phyloP scores from a whole-genome alignment of 2,329 filamentous ascomycete species.

The Graphilbum fragrans region DNA sequence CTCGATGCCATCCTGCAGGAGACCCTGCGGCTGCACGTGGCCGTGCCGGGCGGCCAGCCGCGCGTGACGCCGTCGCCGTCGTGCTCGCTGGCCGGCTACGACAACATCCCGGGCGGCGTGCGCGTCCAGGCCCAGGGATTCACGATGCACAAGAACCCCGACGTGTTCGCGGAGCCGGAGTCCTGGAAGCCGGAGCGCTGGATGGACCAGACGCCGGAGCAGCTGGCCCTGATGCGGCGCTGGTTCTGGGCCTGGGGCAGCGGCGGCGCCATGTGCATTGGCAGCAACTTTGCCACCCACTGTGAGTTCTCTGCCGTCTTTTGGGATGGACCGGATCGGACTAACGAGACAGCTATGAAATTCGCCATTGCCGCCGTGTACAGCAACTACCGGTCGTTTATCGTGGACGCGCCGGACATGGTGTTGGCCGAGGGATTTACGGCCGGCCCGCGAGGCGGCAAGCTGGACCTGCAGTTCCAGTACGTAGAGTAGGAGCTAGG shows the following conservation, averaged over 20 bases:
- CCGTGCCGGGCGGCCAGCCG: neutral
- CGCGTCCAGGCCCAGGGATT: neutral
- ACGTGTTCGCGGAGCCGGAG: slow-evolving; percentile 1
- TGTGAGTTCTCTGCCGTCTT: neutral
- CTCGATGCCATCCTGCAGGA: slow-evolving; percentile 3
- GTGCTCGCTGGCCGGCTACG: neutral
- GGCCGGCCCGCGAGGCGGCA: no score
- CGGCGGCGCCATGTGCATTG: slow-evolving; percentile 2
- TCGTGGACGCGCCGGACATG: no score
- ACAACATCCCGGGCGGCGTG: slow-evolving; percentile 1
- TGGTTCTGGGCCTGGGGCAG: slow-evolving; percentile 4
- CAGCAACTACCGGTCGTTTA: neutral
- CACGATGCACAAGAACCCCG: slow-evolving; percentile 1
- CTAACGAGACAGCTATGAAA: neutral
- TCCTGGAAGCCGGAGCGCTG: slow-evolving; percentile 1
- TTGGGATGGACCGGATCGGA: no score
- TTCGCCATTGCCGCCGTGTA: neutral
- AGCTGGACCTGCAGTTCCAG: no score
- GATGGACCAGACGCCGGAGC: slow-evolving; percentile 1
- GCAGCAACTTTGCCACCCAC: slow-evolving; percentile 2
- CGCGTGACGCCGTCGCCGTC: neutral
- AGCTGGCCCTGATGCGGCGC: slow-evolving; percentile 2
- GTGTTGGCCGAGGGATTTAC: no score
- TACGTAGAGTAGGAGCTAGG: no score
- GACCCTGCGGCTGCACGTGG: neutral